Evolutionary conservation across 306 rosid genomes (phyloP), one percentile per base, ranked within the genome.

Genomic region (Rubus parviflorus): DNA sequence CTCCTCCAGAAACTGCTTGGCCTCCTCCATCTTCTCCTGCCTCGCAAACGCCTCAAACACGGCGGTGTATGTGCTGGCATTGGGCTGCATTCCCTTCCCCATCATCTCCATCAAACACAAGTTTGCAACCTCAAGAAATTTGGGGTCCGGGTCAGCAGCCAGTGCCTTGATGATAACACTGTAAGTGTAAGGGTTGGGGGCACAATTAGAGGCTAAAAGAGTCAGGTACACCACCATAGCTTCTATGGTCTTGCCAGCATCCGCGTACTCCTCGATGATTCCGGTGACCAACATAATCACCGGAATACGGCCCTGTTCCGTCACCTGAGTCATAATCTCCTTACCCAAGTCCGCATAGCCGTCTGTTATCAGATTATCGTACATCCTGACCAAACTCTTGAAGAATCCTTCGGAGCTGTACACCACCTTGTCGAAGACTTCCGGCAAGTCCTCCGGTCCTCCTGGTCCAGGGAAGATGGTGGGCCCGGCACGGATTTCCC

Each of bases 111-210:
- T 48, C 71, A 91, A 15, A 38, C 49, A 87, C 74, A 86, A 84
- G 81, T 65, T 70, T 1, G 89, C 96, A 15, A 88, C 89, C 45
- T 54, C 81, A 61, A 80, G 25, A 23, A 80, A 84, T 79, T 76
- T 86, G 0, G 75, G 73, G 75, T 60, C 40, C 19, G 17, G 8
- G 40, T 89, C 83, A 0, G 52, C 68, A 10, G 82, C 73, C 4
- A 94, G 91, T 7, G 88, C 93, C 77, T 53, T 91, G 12, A 91
- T 70, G 8, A 91, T 87, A 49, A 90, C 88, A 3, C 81, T 63
- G 22, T 87, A 88, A 16, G 96, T 94, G 62, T 91, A 93, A 37
- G 92, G 90, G 69, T 88, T 90, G 0, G 97, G 96, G 13, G 80
- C 63, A 0, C 96, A 53, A 84, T 42, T n/a, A n/a, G 87, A 4